These are phyloP conservation scores for Gamarada debralockiae DNA, from an alignment of 495 filamentous ascomycete species.

Conservation along the genomic window DNA sequence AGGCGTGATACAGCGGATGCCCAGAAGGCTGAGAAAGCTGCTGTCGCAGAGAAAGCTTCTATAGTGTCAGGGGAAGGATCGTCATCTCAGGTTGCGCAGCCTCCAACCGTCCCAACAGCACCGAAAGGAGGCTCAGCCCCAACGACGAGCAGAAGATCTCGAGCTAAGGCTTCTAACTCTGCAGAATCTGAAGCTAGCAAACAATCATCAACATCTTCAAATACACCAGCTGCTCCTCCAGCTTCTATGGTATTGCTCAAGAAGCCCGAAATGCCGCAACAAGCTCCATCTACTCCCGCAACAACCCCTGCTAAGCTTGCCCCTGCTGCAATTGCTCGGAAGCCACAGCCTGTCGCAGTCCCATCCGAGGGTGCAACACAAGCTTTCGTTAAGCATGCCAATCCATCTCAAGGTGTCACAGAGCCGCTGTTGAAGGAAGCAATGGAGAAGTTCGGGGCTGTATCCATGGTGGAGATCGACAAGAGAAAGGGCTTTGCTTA, in stretches of 20 bases:
- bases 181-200: conserved; percentile 6
- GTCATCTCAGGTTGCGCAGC: conserved; percentile 18
- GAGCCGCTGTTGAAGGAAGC: conserved; percentile 70
- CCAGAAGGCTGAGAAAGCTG: conserved; percentile 22
- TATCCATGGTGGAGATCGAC: conserved; percentile 81
- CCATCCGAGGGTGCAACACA: conserved; percentile 57
- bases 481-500: conserved; percentile 92
- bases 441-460: conserved; percentile 63
- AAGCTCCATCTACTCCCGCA: conserved; percentile 6
- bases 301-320: conserved; percentile 22
- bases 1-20: conserved; percentile 49
- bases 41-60: conserved; percentile 26
- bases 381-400: conserved; percentile 92
- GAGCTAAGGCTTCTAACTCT: conserved; percentile 9
- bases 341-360: conserved; percentile 12
- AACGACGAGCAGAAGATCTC: conserved; percentile 10
- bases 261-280: conserved; percentile 27
- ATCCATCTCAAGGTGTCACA: conserved; percentile 86
- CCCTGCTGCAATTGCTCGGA: conserved; percentile 20
- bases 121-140: conserved; percentile 17
- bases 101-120: conserved; percentile 27
- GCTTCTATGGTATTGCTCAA: conserved; percentile 26
- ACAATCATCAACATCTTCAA: conserved; percentile 21
- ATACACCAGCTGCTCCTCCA: conserved; percentile 4
- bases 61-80: conserved; percentile 35